Evolutionary conservation across 2,329 filamentous ascomycete species (phyloP).

Genomic region (Aureobasidium vineae): DNA sequence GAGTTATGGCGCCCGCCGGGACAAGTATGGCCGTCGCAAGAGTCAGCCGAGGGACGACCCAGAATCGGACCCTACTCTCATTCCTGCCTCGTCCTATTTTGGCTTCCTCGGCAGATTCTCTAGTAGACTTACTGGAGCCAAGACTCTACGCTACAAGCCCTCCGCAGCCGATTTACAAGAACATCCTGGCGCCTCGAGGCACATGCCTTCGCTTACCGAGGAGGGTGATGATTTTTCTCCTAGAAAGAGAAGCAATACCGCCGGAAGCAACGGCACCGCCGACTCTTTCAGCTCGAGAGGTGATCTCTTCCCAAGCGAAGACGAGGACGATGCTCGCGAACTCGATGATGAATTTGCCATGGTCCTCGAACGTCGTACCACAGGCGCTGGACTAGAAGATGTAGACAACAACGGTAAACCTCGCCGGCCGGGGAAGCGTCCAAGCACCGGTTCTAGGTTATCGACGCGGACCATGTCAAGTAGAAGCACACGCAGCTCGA

Average conservation of each 20-base stretch:
- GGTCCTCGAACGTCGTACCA: constrained; percentile 65
- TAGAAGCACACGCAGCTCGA: constrained; percentile 42
- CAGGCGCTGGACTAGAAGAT: constrained; percentile 58
- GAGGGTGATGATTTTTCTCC: constrained; percentile 42
- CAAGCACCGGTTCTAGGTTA: constrained; percentile 50
- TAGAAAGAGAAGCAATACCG: constrained; percentile 72
- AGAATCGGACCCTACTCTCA: constrained; percentile 75
- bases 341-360: constrained; percentile 91
- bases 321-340: constrained; percentile 90
- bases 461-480: constrained; percentile 49
- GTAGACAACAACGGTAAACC: constrained; percentile 66
- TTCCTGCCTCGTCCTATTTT: constrained; percentile 79
- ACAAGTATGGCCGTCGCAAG: constrained; percentile 51
- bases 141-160: constrained; percentile 79
- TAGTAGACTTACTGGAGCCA: constrained; percentile 71
- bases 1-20: constrained; percentile 77
- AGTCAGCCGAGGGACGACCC: constrained; percentile 54
- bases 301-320: constrained; percentile 88
- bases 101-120: constrained; percentile 82
- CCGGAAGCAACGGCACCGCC: constrained; percentile 74
- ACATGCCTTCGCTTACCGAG: constrained; percentile 60
- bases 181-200: constrained; percentile 62
- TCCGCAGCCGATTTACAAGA: constrained; percentile 89
- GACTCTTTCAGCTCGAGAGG: constrained; percentile 85
- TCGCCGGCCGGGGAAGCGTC: constrained; percentile 44